Evolutionary conservation across 495 filamentous ascomycete genomes (phyloP), one percentile per base, ranked within the genome.

Genomic region (Hypomontagnella submonticulosa): DNA sequence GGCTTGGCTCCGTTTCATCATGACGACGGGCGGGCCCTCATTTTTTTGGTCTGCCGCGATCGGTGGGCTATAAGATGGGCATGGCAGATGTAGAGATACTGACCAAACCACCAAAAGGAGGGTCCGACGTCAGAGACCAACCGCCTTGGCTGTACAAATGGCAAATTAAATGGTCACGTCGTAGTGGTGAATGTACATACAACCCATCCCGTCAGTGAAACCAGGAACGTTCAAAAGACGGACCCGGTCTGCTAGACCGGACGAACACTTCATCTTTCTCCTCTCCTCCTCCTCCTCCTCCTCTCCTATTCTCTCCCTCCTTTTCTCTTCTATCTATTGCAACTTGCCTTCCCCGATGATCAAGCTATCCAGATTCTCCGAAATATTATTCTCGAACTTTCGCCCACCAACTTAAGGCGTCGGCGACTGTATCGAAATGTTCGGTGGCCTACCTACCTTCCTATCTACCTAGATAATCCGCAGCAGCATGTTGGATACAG

Each of bases 121-220:
- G 20, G 37, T 33, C 38, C 51, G 33, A 43, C 27, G 19, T 51
- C 36, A 19, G 27, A 41, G 33, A 65, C 33, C 30, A 61, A 51
- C 38, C 51, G 57, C 30, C 47, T 61, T 61, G 57, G 57, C 63
- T 36, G 57, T 67, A 61, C 57, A 53, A 61, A 57, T 23, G 23
- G 20, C 52, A 67, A 61, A 67, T 67, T 67, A 48, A 61, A 57
- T 61, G 52, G 57, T 61, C 52, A 61, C 57, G 57, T 61, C 33
- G 63, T 48, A 57, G 19, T 6, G 44, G 19, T 11, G 36, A 52
- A 50, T 57, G 57, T 42, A 42, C 38, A 57, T 38, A 43, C 47
- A 43, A 61, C 57, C 57, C 43, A 50, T 33, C 57, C 57, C 44
- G 57, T 32, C 40, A 32, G 12, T 40, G 57, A 57, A 61, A 51